Evolutionary conservation across 352 stramenopile species (phyloP).

Genomic region (Pythium monospermum): DNA sequence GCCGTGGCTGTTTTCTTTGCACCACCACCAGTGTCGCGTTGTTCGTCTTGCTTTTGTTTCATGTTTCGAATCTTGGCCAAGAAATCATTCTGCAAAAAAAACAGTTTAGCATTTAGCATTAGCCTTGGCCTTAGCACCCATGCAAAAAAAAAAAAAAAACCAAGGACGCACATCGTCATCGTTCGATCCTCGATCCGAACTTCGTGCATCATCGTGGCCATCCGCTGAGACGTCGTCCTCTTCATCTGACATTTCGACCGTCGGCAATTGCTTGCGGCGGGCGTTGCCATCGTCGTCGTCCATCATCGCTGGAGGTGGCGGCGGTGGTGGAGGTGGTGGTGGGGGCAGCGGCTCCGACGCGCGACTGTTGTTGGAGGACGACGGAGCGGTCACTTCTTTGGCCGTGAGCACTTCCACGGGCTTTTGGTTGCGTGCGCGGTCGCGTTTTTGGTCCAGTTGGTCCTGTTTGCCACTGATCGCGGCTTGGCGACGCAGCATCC

Average conservation of each 20-base stretch:
- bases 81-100: slow-evolving; percentile 49
- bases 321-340: slow-evolving; percentile 30
- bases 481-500: slow-evolving; percentile 68
- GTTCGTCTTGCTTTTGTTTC: slow-evolving; percentile 73
- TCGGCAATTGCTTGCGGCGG: slow-evolving; percentile 47
- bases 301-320: slow-evolving; percentile 17
- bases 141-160: not conserved
- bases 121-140: slow-evolving; percentile 1
- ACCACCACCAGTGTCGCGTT: too few relatives aligned
- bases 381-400: slow-evolving; percentile 62
- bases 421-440: slow-evolving; percentile 65
- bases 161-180: slow-evolving; percentile 49
- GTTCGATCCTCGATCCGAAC: slow-evolving; percentile 56
- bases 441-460: slow-evolving; percentile 70
- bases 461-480: slow-evolving; percentile 84
- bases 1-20: slow-evolving; percentile 8
- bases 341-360: slow-evolving; percentile 25
- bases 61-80: slow-evolving; percentile 77
- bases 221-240: slow-evolving; percentile 46
- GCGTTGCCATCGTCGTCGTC: slow-evolving; percentile 8
- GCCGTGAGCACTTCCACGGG: slow-evolving; percentile 72
- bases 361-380: too few relatives aligned
- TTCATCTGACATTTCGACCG: slow-evolving; percentile 80
- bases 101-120: not conserved
- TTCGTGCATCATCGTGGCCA: slow-evolving; percentile 24